Base-by-base conservation (phyloP, 208 protist genomes). In the Kentomonas sorsogonicus region DNA sequence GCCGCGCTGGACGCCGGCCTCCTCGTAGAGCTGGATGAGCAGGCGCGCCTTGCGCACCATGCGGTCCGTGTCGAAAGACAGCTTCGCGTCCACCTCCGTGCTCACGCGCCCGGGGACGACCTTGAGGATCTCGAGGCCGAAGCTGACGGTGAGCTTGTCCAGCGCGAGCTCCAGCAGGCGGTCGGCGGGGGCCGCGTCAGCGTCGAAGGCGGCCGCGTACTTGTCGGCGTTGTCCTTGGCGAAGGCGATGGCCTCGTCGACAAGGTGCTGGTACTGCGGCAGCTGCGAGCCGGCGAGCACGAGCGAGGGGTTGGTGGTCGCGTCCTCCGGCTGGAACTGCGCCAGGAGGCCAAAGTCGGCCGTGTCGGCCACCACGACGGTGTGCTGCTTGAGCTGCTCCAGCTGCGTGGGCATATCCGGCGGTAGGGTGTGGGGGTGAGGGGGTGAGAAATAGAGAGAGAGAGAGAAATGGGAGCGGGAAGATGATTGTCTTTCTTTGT, bases 251-350 rank as follows among this genome's bases (percentile, higher is more conserved):
- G 96, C 92, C 31, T 96, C 91, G 11, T 80, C 59, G 23, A 97
- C 64, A 20, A 98, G 72, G 44, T 80, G 41, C 31, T 60, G 53
- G 74, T 98, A 98, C 73, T 94, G 65, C 31, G 79, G 68, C 48
- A 96, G 66, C 63, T 95, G 74, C 36, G 92, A 84, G 27, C 96
- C 97, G 22, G 70, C 73, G 11, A 95, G 82, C 10, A 99, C 77
- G 13, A 99, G 92, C 31, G 95, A 98, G 26, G 98, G 98, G 75
- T 99, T 99, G 23, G 98, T 99, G 16, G 98, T 99, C 31, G 95
- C 93, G 78, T 99, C 98, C 63, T 95, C 79, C 25, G 97, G 94
- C 46, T 79, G 72, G 78, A 86, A 98, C 66, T 98, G 78, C 7
- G 53, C 77, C 36, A 99, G 94, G 3, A 86, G 72, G 41, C 83